Percentiles rank a stretch among this genome's conserved stretches.
These are phyloP conservation scores for Allium sativum DNA, from an alignment of 106 monocot genomes.

Conservation along the genomic window DNA sequence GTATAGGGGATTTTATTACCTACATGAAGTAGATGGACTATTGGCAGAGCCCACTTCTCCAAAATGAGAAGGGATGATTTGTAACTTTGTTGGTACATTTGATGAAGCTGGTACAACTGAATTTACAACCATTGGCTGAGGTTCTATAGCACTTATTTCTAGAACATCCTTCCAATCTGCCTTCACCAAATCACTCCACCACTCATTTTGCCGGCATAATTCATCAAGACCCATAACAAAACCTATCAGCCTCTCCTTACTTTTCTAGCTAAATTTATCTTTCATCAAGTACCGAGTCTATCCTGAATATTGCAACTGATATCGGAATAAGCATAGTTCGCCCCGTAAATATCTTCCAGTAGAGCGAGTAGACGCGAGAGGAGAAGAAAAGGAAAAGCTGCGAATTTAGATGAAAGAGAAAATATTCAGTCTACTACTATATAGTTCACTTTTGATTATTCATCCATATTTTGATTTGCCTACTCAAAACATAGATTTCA, in stretches of 20 bases:
- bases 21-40: conserved; percentile 27
- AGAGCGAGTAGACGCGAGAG: conserved; percentile 2
- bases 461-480: no score
- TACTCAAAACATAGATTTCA: no score
- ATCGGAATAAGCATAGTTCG: no score
- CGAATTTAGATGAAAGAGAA: not conserved
- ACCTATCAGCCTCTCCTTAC: not conserved
- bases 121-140: conserved; percentile 21
- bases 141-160: conserved; percentile 20
- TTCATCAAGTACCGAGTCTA: no score
- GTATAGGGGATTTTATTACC: no score
- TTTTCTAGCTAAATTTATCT: no score
- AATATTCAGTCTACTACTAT: not conserved
- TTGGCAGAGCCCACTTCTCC: conserved; percentile 17
- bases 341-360: no score
- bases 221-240: conserved; percentile 16
- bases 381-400: not conserved
- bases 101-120: conserved; percentile 17
- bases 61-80: conserved; percentile 25
- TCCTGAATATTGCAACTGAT: no score
- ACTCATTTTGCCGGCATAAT: conserved; percentile 27
- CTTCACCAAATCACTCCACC: conserved; percentile 24
- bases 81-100: conserved; percentile 17
- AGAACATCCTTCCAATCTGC: conserved; percentile 29
- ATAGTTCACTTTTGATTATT: no score